phyloP scores from a whole-genome alignment of 768 basidiomycete species.

The Russula sp. region DNA sequence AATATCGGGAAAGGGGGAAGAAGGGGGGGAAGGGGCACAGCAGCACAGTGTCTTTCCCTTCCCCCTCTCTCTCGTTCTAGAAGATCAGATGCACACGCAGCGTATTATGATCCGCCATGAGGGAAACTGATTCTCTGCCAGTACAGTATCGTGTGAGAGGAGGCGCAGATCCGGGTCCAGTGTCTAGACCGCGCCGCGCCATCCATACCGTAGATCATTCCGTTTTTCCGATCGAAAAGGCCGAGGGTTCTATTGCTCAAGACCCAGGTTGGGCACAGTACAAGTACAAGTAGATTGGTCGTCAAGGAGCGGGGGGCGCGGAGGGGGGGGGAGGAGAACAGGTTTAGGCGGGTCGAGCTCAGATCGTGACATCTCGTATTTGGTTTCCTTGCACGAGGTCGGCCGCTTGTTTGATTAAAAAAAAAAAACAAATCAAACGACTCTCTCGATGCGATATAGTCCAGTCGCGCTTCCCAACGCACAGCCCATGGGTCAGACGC shows the following conservation, averaged over 20 bases:
- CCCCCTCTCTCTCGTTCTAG: not conserved
- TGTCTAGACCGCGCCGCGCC: not conserved
- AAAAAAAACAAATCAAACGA: too few species aligned
- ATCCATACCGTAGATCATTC: not conserved
- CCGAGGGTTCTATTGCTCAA: too few species aligned
- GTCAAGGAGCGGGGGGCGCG: too few species aligned
- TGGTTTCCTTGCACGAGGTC: not conserved
- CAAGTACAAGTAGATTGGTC: too few species aligned
- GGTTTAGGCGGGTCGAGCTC: not conserved
- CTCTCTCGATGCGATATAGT: too few species aligned
- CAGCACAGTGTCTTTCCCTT: too few species aligned
- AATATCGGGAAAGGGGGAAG: not conserved
- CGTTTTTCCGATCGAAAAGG: not conserved
- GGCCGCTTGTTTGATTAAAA: too few species aligned
- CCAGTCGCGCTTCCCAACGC: too few species aligned
- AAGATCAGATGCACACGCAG: not conserved
- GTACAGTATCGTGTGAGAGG: not conserved
- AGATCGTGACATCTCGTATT: not conserved
- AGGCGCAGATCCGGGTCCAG: not conserved
- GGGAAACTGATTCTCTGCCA: not conserved
- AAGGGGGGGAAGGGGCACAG: too few species aligned
- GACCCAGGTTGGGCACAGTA: too few species aligned
- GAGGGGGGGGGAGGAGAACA: not conserved
- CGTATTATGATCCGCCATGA: not conserved
- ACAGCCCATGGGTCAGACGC: too few species aligned